Percentiles rank a stretch among this genome's conserved stretches.
These are phyloP conservation scores for Metschnikowia anglica DNA, from an alignment of 805 yeast species.

Conservation along the genomic window DNA sequence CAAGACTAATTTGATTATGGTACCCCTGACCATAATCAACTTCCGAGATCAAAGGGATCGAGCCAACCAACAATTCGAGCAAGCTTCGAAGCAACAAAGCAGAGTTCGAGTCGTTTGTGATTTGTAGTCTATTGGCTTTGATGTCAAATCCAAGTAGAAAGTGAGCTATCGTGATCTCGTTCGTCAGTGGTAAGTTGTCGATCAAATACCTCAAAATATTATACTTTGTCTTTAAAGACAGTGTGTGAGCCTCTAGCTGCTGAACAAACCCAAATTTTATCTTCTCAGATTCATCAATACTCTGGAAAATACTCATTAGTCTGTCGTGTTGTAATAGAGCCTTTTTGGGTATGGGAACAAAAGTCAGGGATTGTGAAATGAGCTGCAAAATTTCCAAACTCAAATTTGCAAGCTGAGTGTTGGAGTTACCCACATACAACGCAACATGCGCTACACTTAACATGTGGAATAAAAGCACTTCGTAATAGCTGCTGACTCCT, in stretches of 20 bases:
- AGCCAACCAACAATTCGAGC: slow-evolving; percentile 47
- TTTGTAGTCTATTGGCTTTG: slow-evolving; percentile 45
- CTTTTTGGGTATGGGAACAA: slow-evolving; percentile 30
- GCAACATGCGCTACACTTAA: slow-evolving; percentile 73
- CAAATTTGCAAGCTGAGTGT: slow-evolving; percentile 48
- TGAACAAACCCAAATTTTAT: slow-evolving; percentile 71
- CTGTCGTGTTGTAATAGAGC: slow-evolving; percentile 51
- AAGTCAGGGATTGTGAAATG: slow-evolving; percentile 50
- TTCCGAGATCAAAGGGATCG: slow-evolving; percentile 44
- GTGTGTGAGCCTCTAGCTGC: slow-evolving; percentile 48
- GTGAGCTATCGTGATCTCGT: slow-evolving; percentile 61
- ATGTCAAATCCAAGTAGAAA: slow-evolving; percentile 72
- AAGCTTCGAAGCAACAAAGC: slow-evolving; percentile 56
- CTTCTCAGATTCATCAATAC: slow-evolving; percentile 74
- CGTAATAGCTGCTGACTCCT: slow-evolving; percentile 64
- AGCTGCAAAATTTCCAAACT: slow-evolving; percentile 54
- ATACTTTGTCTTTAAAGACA: slow-evolving; percentile 48
- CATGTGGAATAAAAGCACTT: slow-evolving; percentile 69
- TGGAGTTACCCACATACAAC: slow-evolving; percentile 63
- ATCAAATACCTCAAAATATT: slow-evolving; percentile 59
- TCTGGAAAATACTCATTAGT: slow-evolving; percentile 66
- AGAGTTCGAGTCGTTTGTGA: slow-evolving; percentile 47
- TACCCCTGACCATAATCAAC: slow-evolving; percentile 35
- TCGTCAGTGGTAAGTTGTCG: slow-evolving; percentile 44
- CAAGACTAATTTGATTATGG: slow-evolving; percentile 43